Percentiles rank a stretch among this genome's conserved stretches.
phyloP scores from a whole-genome alignment of 1,139 yeast species.

The Pichia sorboxylosa region DNA sequence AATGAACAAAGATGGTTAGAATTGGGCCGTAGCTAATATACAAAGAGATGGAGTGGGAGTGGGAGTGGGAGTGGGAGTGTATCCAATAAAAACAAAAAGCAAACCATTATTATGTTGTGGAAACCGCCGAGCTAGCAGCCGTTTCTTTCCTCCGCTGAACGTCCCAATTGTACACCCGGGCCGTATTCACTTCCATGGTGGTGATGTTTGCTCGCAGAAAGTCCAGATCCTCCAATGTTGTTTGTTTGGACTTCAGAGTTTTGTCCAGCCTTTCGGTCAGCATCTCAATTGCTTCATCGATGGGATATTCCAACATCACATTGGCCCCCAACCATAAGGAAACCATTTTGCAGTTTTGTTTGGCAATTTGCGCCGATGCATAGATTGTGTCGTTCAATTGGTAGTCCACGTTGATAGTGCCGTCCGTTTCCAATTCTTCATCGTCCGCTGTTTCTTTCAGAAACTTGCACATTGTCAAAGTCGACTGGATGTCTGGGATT shows the following conservation, averaged over 20 bases:
- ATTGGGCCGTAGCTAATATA: no score
- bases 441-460: constrained; percentile 33
- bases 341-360: constrained; percentile 44
- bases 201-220: constrained; percentile 87
- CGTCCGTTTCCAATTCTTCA: constrained; percentile 24
- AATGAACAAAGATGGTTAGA: no score
- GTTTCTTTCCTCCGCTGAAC: constrained; percentile 54
- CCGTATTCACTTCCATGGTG: constrained; percentile 95
- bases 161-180: constrained; percentile 92
- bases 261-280: constrained; percentile 50
- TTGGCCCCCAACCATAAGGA: constrained; percentile 95
- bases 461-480: constrained; percentile 58
- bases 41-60: no score
- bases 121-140: constrained; percentile 1
- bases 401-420: constrained; percentile 56
- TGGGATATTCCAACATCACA: constrained; percentile 90
- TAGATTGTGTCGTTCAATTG: constrained; percentile 88
- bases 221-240: constrained; percentile 76
- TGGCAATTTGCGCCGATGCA: constrained; percentile 62
- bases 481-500: constrained; percentile 84
- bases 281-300: constrained; percentile 72
- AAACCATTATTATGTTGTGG: neutral
- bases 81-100: no score
- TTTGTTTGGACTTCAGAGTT: constrained; percentile 46
- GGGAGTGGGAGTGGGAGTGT: no score